Percentiles rank a stretch among this genome's conserved stretches.
phyloP scores from a whole-genome alignment of 2,329 filamentous ascomycete genomes.

The Venturia oleaginea region DNA sequence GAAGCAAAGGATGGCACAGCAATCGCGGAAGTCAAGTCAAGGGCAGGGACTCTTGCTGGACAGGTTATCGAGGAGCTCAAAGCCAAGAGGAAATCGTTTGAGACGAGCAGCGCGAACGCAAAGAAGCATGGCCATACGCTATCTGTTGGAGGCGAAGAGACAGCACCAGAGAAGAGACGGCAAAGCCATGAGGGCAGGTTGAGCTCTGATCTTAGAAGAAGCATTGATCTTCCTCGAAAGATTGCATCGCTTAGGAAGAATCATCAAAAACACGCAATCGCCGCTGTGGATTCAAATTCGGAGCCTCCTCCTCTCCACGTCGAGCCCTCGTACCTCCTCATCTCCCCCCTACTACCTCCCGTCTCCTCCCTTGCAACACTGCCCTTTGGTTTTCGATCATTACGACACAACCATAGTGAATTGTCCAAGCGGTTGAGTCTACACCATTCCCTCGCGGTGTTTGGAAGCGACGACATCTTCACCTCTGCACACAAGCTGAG shows the following conservation, averaged over 20 bases:
- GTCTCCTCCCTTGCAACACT: conserved; percentile 29
- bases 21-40: conserved; percentile 59
- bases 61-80: conserved; percentile 3
- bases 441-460: conserved; percentile 54
- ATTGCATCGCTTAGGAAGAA: conserved; percentile 6
- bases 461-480: conserved; percentile 68
- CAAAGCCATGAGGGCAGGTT: conserved; percentile 8
- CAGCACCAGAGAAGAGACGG: conserved; percentile 13
- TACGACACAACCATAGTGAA: conserved; percentile 3
- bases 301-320: background rate
- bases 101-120: background rate
- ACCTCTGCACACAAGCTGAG: conserved; percentile 56
- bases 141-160: conserved; percentile 14
- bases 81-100: background rate
- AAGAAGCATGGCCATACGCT: conserved; percentile 7
- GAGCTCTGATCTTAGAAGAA: conserved; percentile 11
- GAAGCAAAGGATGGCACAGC: conserved; percentile 45
- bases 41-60: conserved; percentile 57
- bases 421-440: conserved; percentile 15
- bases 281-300: background rate
- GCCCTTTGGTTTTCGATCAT: conserved; percentile 18
- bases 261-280: background rate
- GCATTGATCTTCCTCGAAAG: conserved; percentile 13
- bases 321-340: conserved; percentile 32
- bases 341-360: conserved; percentile 39